Evolutionary conservation across 2,329 filamentous ascomycete genomes (phyloP).

Genomic region (Aspergillus sp.): DNA sequence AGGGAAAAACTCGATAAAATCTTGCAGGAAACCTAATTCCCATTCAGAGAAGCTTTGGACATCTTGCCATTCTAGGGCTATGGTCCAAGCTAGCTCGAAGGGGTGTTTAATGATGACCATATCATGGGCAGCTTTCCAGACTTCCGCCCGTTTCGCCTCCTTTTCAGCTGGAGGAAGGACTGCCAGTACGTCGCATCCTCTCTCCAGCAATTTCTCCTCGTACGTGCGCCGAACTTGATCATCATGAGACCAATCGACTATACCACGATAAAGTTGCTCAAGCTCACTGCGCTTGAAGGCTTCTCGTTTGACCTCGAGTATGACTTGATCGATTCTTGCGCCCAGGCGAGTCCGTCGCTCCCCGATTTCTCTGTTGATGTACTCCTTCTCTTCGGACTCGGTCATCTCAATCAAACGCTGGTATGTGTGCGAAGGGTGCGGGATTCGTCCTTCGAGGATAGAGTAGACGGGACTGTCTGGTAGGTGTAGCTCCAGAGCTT

Average conservation of each 20-base stretch:
- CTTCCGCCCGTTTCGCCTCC: conserved; percentile 64
- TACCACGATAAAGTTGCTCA: conserved; percentile 74
- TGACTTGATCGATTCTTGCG: conserved; percentile 78
- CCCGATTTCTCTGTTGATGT: conserved; percentile 84
- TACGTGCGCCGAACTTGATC: conserved; percentile 80
- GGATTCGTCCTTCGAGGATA: conserved; percentile 78
- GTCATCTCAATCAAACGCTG: conserved; percentile 77
- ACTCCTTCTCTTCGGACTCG: conserved; percentile 82
- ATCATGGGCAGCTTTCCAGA: conserved; percentile 75
- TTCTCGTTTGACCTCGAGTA: conserved; percentile 80
- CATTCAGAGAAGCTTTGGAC: conserved; percentile 69
- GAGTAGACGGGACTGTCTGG: conserved; percentile 78
- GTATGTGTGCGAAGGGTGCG: conserved; percentile 76
- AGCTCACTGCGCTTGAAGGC: conserved; percentile 72
- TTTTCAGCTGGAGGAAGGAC: conserved; percentile 69
- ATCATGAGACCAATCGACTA: conserved; percentile 87
- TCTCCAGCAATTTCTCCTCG: conserved; percentile 83
- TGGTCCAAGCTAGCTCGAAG: conserved; percentile 85
- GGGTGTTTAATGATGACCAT: conserved; percentile 97
- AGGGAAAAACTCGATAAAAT: conserved; percentile 82
- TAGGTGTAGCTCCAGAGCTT: conserved; percentile 71
- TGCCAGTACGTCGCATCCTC: conserved; percentile 74
- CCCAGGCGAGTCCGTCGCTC: conserved; percentile 85
- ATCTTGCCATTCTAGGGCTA: conserved; percentile 87
- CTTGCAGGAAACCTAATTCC: conserved; percentile 72